Evolutionary conservation across 441 rosid species (phyloP), one percentile per base, ranked within the genome.

Genomic region (California macrophylla): DNA sequence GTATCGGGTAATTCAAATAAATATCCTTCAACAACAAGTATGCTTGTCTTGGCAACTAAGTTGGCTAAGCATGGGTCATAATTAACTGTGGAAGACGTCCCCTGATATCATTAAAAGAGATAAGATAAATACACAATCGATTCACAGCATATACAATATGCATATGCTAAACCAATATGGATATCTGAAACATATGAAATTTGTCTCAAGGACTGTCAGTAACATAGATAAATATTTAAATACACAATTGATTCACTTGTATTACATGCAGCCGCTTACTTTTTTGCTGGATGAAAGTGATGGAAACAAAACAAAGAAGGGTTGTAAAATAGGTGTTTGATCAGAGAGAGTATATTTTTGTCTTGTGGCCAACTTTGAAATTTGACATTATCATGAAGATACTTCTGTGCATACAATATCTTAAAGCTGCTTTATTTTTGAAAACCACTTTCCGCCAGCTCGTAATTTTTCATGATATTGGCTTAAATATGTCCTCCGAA

Each of bases 1-100:
- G 96, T 91, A 82, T 86, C 93, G 13, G 91, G 92, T 80, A 93
- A 81, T 86, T 91, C 98, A 79, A 93, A 93, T 72, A 93, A 77
- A 83, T 93, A 93, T 26, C 98, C 96, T 83, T 93, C 98, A 72
- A 93, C 89, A 10, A 91, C 84, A 79, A 93, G 80, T 78, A 93
- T 81, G 56, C 82, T 88, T 24, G 94, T 84, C 85, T 87, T 89
- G 64, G 96, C 80, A 77, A 91, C 81, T 74, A 86, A 61, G 74
- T 82, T 85, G 74, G 93, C 91, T 82, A 89, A 82, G 85, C 81
- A 81, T 72, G 84, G 68, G 75, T 89, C 93, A 71, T 89, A 91
- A 77, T 79, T 82, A 64, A 93, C 84, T 47, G 85, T 82, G 3
- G 96, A 88, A 58, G 98, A 93, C 66, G 93, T 89, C 47, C 98